Conservation (phyloP, 768 basidiomycete species). For the Leucosporidium creatinivorum region DNA sequence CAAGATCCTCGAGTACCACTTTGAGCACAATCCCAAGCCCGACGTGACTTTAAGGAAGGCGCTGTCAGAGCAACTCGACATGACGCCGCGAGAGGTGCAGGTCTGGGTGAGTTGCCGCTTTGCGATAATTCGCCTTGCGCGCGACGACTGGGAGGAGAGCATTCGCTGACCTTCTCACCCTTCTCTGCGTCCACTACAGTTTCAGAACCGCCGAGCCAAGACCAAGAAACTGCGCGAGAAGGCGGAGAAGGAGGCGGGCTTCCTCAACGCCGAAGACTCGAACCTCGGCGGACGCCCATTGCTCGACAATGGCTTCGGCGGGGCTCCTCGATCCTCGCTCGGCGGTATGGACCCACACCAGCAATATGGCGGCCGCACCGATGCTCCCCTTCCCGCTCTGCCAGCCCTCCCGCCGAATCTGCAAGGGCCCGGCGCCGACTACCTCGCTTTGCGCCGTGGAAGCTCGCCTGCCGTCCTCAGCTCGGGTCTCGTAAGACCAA, state of each 20-base stretch:
- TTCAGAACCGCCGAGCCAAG: conserved; percentile 37
- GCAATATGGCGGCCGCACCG: too few species aligned
- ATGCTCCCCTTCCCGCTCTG: background rate
- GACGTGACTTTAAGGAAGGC: conserved; percentile 65
- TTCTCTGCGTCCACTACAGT: conserved; percentile 15
- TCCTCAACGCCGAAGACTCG: background rate
- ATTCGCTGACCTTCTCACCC: background rate
- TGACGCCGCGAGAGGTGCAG: conserved; percentile 93
- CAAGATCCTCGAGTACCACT: conserved; percentile 78
- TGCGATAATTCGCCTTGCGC: background rate
- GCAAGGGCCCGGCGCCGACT: conserved; percentile 3
- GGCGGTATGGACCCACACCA: background rate
- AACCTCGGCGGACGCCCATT: background rate
- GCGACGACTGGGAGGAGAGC: too few species aligned
- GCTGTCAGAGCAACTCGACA: conserved; percentile 72
- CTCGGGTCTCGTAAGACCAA: background rate
- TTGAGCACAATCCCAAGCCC: conserved; percentile 83
- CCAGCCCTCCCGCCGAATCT: background rate
- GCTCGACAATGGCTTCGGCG: background rate
- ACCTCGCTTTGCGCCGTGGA: background rate
- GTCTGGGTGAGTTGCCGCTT: conserved; percentile 48
- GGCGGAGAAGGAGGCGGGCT: conserved; percentile 13
- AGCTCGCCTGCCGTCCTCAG: conserved; percentile 8
- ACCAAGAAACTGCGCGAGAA: conserved; percentile 30
- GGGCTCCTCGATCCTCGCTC: background rate